Evolutionary conservation across 768 basidiomycete genomes (phyloP).

Genomic region (Lentinula sp.): DNA sequence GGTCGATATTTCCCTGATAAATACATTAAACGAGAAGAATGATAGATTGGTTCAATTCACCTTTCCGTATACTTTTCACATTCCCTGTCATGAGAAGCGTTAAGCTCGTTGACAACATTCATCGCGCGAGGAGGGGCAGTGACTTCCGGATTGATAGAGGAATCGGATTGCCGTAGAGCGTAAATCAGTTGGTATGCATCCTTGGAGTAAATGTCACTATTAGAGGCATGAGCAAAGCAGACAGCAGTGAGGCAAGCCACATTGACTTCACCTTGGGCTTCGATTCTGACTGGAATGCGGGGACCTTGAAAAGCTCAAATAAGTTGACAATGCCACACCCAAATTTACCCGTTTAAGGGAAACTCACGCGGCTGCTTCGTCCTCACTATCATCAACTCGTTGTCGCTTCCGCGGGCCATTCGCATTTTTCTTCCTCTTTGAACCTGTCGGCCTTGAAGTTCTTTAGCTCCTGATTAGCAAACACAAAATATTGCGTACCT

Average conservation of each 20-base stretch:
- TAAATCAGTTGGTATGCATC: conserved; percentile 98
- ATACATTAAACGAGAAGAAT: conserved; percentile 6
- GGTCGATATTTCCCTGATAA: conserved; percentile 35
- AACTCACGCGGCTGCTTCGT: conserved; percentile 29
- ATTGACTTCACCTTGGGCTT: background rate
- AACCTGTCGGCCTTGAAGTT: conserved; percentile 15
- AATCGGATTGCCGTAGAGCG: conserved; percentile 34
- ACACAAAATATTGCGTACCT: conserved; percentile 17
- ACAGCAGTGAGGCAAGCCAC: background rate
- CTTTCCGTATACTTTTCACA: conserved; percentile 43
- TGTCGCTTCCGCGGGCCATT: conserved; percentile 41
- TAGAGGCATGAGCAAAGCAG: background rate
- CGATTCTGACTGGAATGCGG: background rate
- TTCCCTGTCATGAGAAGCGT: conserved; percentile 46
- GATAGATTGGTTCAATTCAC: conserved; percentile 26
- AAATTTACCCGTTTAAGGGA: background rate
- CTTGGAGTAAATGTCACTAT: conserved; percentile 59
- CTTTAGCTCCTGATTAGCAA: background rate
- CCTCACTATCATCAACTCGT: conserved; percentile 56
- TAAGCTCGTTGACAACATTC: conserved; percentile 47
- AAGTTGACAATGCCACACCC: background rate
- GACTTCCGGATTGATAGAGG: conserved; percentile 17
- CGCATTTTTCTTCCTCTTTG: conserved; percentile 29
- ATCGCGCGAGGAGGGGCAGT: conserved; percentile 51
- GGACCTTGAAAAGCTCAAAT: background rate